Evolutionary conservation across 805 yeast species (phyloP).

Genomic region (Lipomyces japonicus): DNA sequence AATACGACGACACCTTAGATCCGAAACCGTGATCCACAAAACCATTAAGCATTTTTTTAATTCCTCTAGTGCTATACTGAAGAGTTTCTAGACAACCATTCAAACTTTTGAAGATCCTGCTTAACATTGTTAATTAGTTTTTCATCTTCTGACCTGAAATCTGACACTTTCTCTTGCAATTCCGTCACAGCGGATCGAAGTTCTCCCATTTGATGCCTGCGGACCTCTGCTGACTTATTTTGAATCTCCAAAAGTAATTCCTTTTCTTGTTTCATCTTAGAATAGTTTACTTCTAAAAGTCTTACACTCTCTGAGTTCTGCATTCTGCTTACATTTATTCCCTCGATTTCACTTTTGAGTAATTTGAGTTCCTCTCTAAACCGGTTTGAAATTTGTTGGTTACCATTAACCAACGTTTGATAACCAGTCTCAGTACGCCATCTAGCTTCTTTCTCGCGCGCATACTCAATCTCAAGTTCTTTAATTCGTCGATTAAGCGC

Average conservation of each 20-base stretch:
- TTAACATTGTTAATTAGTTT: constrained; percentile 6
- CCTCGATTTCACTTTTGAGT: constrained; percentile 10
- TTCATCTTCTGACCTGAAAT: constrained; percentile 4
- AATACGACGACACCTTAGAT: not conserved
- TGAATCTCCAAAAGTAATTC: constrained; percentile 6
- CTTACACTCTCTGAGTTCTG: constrained; percentile 6
- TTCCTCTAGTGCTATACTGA: not conserved
- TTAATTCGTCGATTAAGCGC: constrained; percentile 6
- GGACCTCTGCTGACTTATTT: not conserved
- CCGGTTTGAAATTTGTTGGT: constrained; percentile 6
- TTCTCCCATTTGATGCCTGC: constrained; percentile 5
- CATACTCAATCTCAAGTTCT: constrained; percentile 12
- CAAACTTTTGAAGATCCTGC: constrained; percentile 7
- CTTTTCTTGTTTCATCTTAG: constrained; percentile 8
- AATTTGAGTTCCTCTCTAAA: constrained; percentile 10
- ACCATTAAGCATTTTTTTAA: no score
- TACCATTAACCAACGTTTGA: constrained; percentile 13
- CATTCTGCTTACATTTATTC: constrained; percentile 3
- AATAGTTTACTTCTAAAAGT: constrained; percentile 1
- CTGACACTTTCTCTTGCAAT: constrained; percentile 7
- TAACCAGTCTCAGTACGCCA: constrained; percentile 18
- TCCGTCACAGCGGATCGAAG: constrained; percentile 1
- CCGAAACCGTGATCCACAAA: no score
- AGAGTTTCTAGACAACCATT: constrained; percentile 19
- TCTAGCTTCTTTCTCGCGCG: constrained; percentile 13